Percentiles rank a stretch among this genome's conserved stretches.
Evolutionary conservation across 1,284 basidiomycete species (phyloP).

Genomic region (Cystobasidium pallidum): DNA sequence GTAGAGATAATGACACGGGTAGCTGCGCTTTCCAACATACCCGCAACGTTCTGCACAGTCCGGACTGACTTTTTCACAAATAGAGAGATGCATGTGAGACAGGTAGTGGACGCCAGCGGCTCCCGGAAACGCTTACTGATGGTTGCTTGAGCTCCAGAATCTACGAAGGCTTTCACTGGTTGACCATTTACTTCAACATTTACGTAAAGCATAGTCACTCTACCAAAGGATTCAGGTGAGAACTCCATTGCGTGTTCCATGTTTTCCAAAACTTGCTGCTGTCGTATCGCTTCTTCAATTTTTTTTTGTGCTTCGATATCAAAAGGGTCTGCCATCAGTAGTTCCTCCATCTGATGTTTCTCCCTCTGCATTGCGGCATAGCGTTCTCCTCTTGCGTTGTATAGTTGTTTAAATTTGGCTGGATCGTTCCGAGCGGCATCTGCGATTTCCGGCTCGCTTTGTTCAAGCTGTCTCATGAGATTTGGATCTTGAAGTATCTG

Average conservation of each 20-base stretch:
- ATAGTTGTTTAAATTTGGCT: constrained; percentile 70
- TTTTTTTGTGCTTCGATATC: constrained; percentile 84
- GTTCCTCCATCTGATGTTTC: constrained; percentile 50
- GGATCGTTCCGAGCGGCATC: constrained; percentile 71
- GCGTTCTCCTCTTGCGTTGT: constrained; percentile 33
- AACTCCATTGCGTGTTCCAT: constrained; percentile 80
- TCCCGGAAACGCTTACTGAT: constrained; percentile 70
- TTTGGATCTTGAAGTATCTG: constrained; percentile 81
- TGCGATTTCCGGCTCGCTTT: constrained; percentile 79
- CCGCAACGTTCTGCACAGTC: constrained; percentile 91
- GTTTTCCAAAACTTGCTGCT: constrained; percentile 88
- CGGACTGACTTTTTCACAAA: constrained; percentile 73
- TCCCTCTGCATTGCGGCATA: constrained; percentile 45
- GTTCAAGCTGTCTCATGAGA: constrained; percentile 73
- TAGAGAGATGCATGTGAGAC: constrained; percentile 6
- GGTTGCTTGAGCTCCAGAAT: constrained; percentile 93
- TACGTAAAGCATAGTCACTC: constrained; percentile 90
- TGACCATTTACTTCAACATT: constrained; percentile 86
- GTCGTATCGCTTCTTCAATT: constrained; percentile 91
- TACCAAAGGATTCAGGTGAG: constrained; percentile 84
- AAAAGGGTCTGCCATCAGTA: constrained; percentile 74
- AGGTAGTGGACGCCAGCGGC: not conserved
- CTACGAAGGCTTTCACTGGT: constrained; percentile 93
- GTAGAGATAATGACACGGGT: not conserved
- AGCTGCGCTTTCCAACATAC: constrained; percentile 59